Base-by-base conservation (phyloP, 192 early-diverging fungal genomes). In the Phlyctochytrium arcticum region DNA sequence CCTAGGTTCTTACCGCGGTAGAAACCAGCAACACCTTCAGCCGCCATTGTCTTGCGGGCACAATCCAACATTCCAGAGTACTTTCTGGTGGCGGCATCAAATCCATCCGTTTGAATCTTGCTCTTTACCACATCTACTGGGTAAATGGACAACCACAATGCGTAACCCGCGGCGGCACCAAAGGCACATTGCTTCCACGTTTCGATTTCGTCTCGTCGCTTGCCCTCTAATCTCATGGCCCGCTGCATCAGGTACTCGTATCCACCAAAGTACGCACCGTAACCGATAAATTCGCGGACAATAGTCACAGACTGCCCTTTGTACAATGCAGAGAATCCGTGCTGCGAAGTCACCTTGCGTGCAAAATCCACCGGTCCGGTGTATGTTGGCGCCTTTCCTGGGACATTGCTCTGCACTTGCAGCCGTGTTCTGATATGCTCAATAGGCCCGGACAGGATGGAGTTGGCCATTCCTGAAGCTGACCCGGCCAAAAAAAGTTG, bases 401-500 rank as follows among this genome's bases (percentile, higher is more conserved):
- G 71, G 2, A 27, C 32, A 0, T 78, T 61, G 19, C 78, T 75
- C 75, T 98, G 96, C 6, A 95, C 92, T 70, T 98, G 96, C 54
- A 98, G 84, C 50, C 96, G 87, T 23, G 90, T 94, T 62, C 96
- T 83, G 65, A 98, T 90, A 61, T 98, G 96, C 75, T 98, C 96
- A 31, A 98, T 93, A 5, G 96, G 96, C 1, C 94, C 83, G 37
- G 75, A 93, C 2, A 98, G 77, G 15, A 95, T 69, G 29, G 91
- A 91, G 79, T 95, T 96, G 39, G 92, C 90, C 6, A 92, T 73
- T 50, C 96, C 96, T 31, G 89, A 88, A 0, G 84, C 79, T 31
- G 93, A 92, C 32, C 96, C 96, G 15, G 87, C 81, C 23, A 91
- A 63, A 75, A 90, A 96, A 29, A 98, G 82, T 75, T 98, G 94